Conservation (phyloP, 495 filamentous ascomycete species). For the Achaetomiella virescens region DNA sequence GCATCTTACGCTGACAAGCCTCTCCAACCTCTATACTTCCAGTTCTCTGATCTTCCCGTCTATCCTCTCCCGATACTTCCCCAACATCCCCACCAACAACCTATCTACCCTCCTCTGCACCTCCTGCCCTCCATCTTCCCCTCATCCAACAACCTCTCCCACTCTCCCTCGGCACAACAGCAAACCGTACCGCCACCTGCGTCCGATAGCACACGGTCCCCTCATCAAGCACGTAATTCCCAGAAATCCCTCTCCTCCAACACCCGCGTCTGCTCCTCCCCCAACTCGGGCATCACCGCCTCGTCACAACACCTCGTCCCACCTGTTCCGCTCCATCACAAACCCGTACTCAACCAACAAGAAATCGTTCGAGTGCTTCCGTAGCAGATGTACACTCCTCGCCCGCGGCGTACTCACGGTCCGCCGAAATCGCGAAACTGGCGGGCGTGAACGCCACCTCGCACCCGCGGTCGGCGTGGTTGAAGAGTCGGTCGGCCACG, state of each 20-base stretch:
- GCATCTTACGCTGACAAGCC: slow-evolving; percentile 16
- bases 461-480: slow-evolving; percentile 60
- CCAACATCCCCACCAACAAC: slow-evolving; percentile 21
- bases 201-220: slow-evolving; percentile 64
- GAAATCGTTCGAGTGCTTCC: slow-evolving; percentile 73
- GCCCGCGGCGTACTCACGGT: slow-evolving; percentile 50
- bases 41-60: slow-evolving; percentile 13
- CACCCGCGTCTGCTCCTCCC: slow-evolving; percentile 37
- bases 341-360: slow-evolving; percentile 82
- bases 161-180: slow-evolving; percentile 31
- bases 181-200: slow-evolving; percentile 58
- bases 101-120: slow-evolving; percentile 28
- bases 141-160: slow-evolving; percentile 35
- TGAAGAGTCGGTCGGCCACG: slow-evolving; percentile 85
- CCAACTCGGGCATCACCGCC: slow-evolving; percentile 52
- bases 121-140: slow-evolving; percentile 33
- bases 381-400: slow-evolving; percentile 80
- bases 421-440: slow-evolving; percentile 56
- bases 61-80: slow-evolving; percentile 15
- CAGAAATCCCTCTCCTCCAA: slow-evolving; percentile 54
- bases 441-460: slow-evolving; percentile 52
- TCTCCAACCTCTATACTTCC: slow-evolving; percentile 10
- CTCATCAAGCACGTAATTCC: slow-evolving; percentile 61
- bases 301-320: slow-evolving; percentile 65
- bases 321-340: slow-evolving; percentile 58